Base-by-base conservation (phyloP, 148 eudicot species). In the Spergularia bocconei region DNA sequence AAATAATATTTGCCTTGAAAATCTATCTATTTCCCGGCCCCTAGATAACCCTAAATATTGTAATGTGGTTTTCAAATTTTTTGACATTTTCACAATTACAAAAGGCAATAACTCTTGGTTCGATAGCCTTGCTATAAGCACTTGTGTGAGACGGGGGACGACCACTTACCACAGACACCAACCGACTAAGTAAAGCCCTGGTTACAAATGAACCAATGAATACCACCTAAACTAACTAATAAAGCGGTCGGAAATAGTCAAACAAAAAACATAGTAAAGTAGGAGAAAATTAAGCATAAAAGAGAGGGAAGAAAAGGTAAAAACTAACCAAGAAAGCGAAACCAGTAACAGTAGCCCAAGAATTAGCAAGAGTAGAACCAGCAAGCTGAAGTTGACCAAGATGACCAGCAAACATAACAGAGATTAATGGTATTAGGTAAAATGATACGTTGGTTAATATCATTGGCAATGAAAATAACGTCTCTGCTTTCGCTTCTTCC, bases 391-490 rank as follows among this genome's bases (percentile, higher is more conserved):
- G 87, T 33, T 88, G 83, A 15, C 96, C 98, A 11, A 87, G 89
- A 74, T 92, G 98, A 20, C 93, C 98, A 9, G 98, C 93, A 53
- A 89, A 90, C 98, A 92, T 90, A 55, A 90, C 90, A 1, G 90
- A 82, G 10, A 86, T 80, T 17, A 88, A 58, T 5, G 91, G 91
- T 17, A 92, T 90, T 44, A 82, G 65, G 56, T 82, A 86, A 67
- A 82, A 90, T 3, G 76, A 82, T 12, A 87, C 79, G 21, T 89
- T 90, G 1, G 93, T 92, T 2, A 89, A 11, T 6, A 92, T 85
- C 96, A 92, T 86, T 0, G 96, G 98, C 13, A 90, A 61, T 4
- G 96, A 79, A 51, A 80, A 84, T 21, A 83, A 9, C 1, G 84
- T 55, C 84, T 92, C 96, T 0, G 58, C 55, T 73, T 87, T 90